Evolutionary conservation across 352 stramenopile genomes (phyloP).

Genomic region (Globisporangium apiculatum): DNA sequence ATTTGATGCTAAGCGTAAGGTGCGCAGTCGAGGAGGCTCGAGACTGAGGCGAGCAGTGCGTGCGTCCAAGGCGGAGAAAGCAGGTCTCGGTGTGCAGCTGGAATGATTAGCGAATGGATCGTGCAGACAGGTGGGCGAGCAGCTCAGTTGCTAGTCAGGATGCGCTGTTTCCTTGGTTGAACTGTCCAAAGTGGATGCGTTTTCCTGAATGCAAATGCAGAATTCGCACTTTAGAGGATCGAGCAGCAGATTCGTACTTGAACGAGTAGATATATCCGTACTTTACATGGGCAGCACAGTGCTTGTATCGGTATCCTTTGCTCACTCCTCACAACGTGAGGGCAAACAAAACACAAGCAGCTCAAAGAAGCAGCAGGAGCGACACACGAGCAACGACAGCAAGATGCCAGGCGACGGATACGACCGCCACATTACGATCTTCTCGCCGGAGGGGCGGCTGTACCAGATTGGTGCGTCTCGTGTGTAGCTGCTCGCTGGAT

Average conservation of each 20-base stretch:
- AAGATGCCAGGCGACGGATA: slow-evolving; percentile 86
- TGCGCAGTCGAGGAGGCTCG: neutral
- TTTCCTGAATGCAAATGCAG: too few species aligned
- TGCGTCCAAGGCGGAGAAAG: too few species aligned
- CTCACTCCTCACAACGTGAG: neutral
- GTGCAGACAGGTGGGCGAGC: too few species aligned
- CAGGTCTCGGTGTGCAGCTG: too few species aligned
- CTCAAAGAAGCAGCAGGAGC: slow-evolving; percentile 3
- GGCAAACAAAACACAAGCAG: slow-evolving; percentile 13
- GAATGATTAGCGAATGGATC: too few species aligned
- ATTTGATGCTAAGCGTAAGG: slow-evolving; percentile 1
- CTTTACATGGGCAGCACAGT: slow-evolving; percentile 6
- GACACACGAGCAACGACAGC: neutral
- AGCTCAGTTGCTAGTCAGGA: too few species aligned
- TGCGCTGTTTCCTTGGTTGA: too few species aligned
- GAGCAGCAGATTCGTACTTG: too few species aligned
- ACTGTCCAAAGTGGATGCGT: too few species aligned
- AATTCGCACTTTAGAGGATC: too few species aligned
- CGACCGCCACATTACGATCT: slow-evolving; percentile 96
- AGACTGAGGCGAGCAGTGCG: too few species aligned
- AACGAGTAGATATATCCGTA: neutral
- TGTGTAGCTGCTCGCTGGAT: neutral
- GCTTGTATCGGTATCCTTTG: slow-evolving; percentile 3
- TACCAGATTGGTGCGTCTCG: slow-evolving; percentile 93
- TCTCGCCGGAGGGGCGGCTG: slow-evolving; percentile 96